phyloP scores from a whole-genome alignment of 495 filamentous ascomycete genomes.

The Aspergillus hancockii region DNA sequence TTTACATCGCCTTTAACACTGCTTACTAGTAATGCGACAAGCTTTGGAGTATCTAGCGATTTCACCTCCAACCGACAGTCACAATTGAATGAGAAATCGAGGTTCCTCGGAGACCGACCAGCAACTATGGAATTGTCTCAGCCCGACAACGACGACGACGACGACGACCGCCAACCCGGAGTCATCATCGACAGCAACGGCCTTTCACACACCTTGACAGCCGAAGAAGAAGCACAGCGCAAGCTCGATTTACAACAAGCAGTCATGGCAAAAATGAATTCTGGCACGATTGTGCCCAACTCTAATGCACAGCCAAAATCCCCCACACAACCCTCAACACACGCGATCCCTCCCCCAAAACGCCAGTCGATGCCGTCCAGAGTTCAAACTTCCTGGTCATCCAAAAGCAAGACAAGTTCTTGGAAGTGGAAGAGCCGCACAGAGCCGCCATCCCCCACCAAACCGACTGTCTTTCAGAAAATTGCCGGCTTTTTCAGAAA shows the following conservation, averaged over 20 bases:
- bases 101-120: background rate
- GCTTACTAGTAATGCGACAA: conserved; percentile 11
- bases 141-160: background rate
- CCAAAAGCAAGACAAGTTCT: background rate
- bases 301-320: background rate
- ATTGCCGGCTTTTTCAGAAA: background rate
- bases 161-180: background rate
- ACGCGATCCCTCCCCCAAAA: background rate
- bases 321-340: background rate
- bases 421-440: background rate
- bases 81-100: background rate
- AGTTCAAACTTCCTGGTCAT: background rate
- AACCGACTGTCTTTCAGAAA: background rate
- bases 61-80: conserved; percentile 4
- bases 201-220: conserved; percentile 17
- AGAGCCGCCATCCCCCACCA: background rate
- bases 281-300: background rate
- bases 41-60: conserved; percentile 11
- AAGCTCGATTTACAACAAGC: conserved; percentile 24
- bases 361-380: background rate
- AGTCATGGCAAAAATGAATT: conserved; percentile 32
- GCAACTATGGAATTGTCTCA: background rate
- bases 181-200: conserved; percentile 30
- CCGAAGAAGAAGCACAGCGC: conserved; percentile 24
- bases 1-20: conserved; percentile 9